phyloP scores from a whole-genome alignment of 192 early-diverging fungal genomes.

The Haplosporangium gracile region DNA sequence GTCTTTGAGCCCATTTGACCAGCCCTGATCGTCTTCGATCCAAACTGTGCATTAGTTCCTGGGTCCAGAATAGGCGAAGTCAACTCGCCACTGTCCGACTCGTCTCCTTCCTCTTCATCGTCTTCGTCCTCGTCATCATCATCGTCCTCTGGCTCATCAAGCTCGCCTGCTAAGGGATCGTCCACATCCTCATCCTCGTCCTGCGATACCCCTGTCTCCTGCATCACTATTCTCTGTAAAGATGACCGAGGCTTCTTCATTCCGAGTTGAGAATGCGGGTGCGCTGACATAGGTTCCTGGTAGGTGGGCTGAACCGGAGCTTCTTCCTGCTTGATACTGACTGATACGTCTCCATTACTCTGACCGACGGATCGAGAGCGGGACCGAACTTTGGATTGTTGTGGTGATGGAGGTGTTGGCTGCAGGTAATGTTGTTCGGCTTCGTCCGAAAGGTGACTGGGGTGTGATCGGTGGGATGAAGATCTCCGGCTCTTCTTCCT shows the following conservation, averaged over 20 bases:
- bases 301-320: neutral
- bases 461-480: constrained; percentile 2
- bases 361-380: constrained; percentile 16
- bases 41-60: constrained; percentile 13
- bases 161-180: constrained; percentile 36
- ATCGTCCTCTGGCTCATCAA: constrained; percentile 53
- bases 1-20: constrained; percentile 37
- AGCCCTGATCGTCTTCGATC: constrained; percentile 23
- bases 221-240: constrained; percentile 2
- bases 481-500: constrained; percentile 5
- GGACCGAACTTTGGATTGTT: constrained; percentile 1
- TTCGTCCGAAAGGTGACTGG: constrained; percentile 19
- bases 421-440: neutral
- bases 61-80: constrained; percentile 16
- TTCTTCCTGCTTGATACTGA: constrained; percentile 26
- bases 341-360: neutral
- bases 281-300: neutral
- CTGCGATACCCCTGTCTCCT: neutral
- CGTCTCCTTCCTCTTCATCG: constrained; percentile 13
- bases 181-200: constrained; percentile 22
- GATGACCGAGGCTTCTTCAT: constrained; percentile 25
- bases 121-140: constrained; percentile 49
- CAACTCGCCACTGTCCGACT: constrained; percentile 30
- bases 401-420: neutral
- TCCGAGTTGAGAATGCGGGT: constrained; percentile 11